Evolutionary conservation across 768 basidiomycete species (phyloP), one percentile per base, ranked within the genome.

Genomic region (Sarcodon aspratus): DNA sequence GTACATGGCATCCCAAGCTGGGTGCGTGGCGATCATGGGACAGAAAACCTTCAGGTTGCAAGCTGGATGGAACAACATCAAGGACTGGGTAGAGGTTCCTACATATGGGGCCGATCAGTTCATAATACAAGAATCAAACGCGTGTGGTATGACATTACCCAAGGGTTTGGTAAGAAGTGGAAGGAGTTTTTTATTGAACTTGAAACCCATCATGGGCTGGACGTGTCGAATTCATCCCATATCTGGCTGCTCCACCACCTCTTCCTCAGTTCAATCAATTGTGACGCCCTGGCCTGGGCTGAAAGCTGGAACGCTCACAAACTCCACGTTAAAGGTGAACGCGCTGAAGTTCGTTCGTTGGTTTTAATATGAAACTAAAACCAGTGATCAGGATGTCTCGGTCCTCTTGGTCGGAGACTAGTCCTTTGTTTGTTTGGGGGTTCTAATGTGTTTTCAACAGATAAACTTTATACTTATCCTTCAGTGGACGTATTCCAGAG

Each of bases 171-270:
- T 12, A 47, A 44, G 13, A 58, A 50, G 31, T 58, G 73, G 57
- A 72, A 69, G 45, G 59, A 70, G 46, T 74, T 78, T 57, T 78
- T 78, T 56, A 66, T 68, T 1, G 64, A 69, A 8, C 59, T 78
- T 15, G 75, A 78, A 48, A 36, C 48, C 3, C 37, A 57, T 10
- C 43, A 61, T 34, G 52, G 58, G 0, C 59, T 73, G 0, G 50
- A 69, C 37, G 49, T 47, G 2, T 46, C 59, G 13, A 35, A 51
- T 7, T 35, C 55, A 7, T 52, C 48, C 10, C 69, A 71, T 48
- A 65, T 70, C 36, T 74, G 70, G 68, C 57, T 72, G 4, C 53
- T 69, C 1, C 69, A 69, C 40, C 50, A 61, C 36, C 58, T 72
- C 0, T 73, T 73, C 48, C 60, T 71, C 1, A 8, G 38, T 2